phyloP scores from a whole-genome alignment of 306 rosid species.

The Dalbergia oliveri region DNA sequence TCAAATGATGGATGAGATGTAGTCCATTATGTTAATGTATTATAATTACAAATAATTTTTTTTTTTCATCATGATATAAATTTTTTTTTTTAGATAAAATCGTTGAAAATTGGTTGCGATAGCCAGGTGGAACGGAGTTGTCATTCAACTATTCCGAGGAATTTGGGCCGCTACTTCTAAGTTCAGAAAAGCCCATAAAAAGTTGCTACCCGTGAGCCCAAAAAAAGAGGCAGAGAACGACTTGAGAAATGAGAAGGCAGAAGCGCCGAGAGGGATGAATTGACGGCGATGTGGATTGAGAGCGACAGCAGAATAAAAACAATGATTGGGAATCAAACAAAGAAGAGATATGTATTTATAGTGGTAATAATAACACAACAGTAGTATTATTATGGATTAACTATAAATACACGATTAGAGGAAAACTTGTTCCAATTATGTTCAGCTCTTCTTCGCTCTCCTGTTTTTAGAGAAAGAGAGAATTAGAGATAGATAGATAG shows the following conservation, averaged over 20 bases:
- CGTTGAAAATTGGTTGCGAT: too few species aligned
- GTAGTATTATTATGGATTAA: background rate
- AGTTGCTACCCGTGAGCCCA: background rate
- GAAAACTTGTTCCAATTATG: background rate
- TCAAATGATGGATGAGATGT: too few species aligned
- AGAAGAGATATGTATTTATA: background rate
- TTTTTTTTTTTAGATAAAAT: too few species aligned
- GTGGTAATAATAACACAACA: background rate
- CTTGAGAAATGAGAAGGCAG: background rate
- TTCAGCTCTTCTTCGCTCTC: background rate
- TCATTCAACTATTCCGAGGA: too few species aligned
- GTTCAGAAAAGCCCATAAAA: background rate
- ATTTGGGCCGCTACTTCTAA: background rate
- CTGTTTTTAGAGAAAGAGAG: background rate
- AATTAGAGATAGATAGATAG: too few species aligned
- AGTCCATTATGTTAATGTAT: too few species aligned
- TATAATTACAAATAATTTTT: too few species aligned
- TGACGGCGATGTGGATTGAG: conserved; percentile 35
- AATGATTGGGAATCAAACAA: background rate
- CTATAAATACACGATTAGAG: conserved; percentile 38
- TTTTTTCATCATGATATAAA: too few species aligned
- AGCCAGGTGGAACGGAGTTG: too few species aligned
- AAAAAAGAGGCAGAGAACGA: background rate
- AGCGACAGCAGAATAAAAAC: background rate
- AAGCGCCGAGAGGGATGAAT: background rate